Base-by-base conservation (phyloP, 2,329 filamentous ascomycete genomes). In the Xylaria sp. region DNA sequence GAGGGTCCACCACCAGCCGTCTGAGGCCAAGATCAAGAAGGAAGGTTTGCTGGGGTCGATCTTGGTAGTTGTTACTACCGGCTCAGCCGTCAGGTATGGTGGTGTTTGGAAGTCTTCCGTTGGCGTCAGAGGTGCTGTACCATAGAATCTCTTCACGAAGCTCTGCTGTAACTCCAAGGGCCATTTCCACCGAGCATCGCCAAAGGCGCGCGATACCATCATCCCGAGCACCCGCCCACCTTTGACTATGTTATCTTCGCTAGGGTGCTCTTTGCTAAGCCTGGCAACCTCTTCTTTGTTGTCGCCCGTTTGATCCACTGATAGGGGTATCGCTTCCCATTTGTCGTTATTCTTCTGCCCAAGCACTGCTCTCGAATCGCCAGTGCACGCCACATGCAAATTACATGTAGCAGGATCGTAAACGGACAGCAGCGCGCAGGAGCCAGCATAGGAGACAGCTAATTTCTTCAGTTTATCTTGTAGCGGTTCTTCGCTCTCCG, bases 81-180 rank as follows among this genome's bases (percentile, higher is more conserved):
- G 61, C n/a, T 12, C 18, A 48, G 61, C 61, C 10, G 28, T 56
- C 61, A 63, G 25, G 12, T 63, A 56, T 18, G 51, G 61, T 31
- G 61, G 61, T 10, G 51, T 56, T 48, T 12, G 41, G 15, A 46
- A 36, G 33, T 36, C 33, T 36, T 36, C 10, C 10, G 33, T 36
- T 36, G 33, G 33, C 33, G 33, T 36, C 33, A 36, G 33, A 10
- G 33, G 33, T 8, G 33, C 33, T 36, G 33, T 36, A 36, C 33
- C 33, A 36, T 36, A 36, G 33, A 36, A 36, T 7, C 33, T 36
- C 33, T 36, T 8, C 33, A 36, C 33, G 10, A 36, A 36, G 33
- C 10, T 36, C 33, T 36, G 33, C 33, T 36, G 33, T 36, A 46
- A 18, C n/a, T 15, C 6, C 28, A 31, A 8, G 1, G 41, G 41